Percentiles rank a stretch among this genome's conserved stretches.
Evolutionary conservation across 371 early-diverging fungal species (phyloP).

Genomic region (Chytridiales sp.): DNA sequence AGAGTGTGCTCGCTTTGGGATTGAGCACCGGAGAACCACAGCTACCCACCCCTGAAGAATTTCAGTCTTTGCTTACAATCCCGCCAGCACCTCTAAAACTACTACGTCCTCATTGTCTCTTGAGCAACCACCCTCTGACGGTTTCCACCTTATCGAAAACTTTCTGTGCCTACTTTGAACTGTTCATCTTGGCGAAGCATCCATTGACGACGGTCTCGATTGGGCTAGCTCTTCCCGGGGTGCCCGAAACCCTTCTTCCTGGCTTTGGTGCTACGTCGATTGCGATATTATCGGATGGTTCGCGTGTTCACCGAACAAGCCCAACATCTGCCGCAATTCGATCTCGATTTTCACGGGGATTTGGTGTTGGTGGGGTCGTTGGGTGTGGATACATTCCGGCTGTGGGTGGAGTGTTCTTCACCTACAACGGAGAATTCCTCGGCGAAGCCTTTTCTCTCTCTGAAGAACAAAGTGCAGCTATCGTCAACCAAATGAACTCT

Average conservation of each 20-base stretch:
- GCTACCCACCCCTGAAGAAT: too few relatives aligned
- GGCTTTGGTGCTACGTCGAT: too few relatives aligned
- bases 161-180: not conserved
- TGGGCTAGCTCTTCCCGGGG: too few relatives aligned
- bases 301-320: not conserved
- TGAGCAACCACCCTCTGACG: not conserved
- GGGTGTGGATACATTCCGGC: constrained; percentile 16
- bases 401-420: constrained; percentile 15
- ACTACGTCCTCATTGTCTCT: not conserved
- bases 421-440: constrained; percentile 17
- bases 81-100: not conserved
- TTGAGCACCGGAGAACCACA: too few relatives aligned
- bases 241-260: too few relatives aligned
- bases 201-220: not conserved
- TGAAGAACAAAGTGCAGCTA: too few relatives aligned
- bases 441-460: constrained; percentile 12
- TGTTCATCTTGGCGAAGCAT: not conserved
- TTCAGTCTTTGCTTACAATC: too few relatives aligned
- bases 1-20: too few relatives aligned
- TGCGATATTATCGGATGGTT: not conserved
- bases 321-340: not conserved
- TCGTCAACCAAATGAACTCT: too few relatives aligned
- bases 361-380: constrained; percentile 1
- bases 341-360: not conserved
- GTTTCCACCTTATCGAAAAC: not conserved